phyloP scores from a whole-genome alignment of 345 rosid genomes.

The Ricinus communis region DNA sequence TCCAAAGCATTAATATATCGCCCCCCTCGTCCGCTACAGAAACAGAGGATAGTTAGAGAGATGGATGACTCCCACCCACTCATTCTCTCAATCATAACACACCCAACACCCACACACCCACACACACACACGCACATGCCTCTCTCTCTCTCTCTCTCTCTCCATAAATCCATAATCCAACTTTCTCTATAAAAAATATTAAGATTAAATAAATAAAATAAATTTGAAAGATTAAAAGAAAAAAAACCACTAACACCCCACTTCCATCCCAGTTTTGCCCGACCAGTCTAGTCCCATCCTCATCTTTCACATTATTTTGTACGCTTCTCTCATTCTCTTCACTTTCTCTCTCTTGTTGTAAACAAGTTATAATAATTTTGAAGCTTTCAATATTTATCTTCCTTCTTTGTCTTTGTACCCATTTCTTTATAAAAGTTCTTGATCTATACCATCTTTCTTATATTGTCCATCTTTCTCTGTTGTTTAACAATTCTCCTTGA shows the following conservation, averaged over 20 bases:
- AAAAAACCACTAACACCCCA: slow-evolving; percentile 11
- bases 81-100: slow-evolving; percentile 54
- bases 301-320: slow-evolving; percentile 19
- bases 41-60: slow-evolving; percentile 28
- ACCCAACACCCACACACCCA: slow-evolving; percentile 4
- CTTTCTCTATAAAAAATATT: neutral
- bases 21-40: slow-evolving; percentile 60
- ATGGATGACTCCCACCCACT: slow-evolving; percentile 50
- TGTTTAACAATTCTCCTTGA: neutral
- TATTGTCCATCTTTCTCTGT: neutral
- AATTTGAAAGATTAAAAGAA: neutral
- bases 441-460: slow-evolving; percentile 4
- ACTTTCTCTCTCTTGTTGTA: slow-evolving; percentile 26
- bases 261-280: slow-evolving; percentile 11
- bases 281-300: slow-evolving; percentile 40
- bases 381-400: slow-evolving; percentile 9
- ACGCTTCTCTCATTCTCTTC: neutral
- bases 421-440: slow-evolving; percentile 18
- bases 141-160: slow-evolving; percentile 34
- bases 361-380: neutral
- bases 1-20: slow-evolving; percentile 39
- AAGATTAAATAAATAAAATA: neutral
- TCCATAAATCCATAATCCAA: slow-evolving; percentile 5
- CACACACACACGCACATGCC: slow-evolving; percentile 29
- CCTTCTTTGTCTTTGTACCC: slow-evolving; percentile 8